Base-by-base conservation (phyloP, 768 basidiomycete species). In the Crucibulum laeve region DNA sequence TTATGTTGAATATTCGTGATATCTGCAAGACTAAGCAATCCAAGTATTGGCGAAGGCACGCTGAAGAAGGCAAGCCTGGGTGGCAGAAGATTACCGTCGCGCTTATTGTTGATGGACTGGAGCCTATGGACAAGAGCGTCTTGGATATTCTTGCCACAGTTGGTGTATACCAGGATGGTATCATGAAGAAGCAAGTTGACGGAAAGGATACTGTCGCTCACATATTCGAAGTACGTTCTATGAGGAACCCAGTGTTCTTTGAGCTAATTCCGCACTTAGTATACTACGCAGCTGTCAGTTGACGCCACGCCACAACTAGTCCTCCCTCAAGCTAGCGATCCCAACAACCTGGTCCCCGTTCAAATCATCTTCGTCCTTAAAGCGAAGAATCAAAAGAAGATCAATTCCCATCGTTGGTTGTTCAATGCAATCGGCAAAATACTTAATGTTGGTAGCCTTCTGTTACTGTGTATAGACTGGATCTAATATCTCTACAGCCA, bases 1-100 rank as follows among this genome's bases (percentile, higher is more conserved):
- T 97, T 55, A 97, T 97, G 94, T 64, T 95, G 49, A 98, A 99
- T 64, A 95, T 98, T 48, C 87, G 94, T 51, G 88, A 98, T 55
- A 97, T 97, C 52, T 94, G 92, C 78, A 92, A 87, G 67, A 93
- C 91, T 32, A 94, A 94, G 62, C 87, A 88, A 57, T 91, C 87
- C 49, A 92, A 92, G 62, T 95, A 87, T 66, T 92, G 92, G 90
- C 76, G 84, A 34, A 76, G 80, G 46, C 77, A 76, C 40, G 84
- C 90, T 7, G 88, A 91, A 61, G 88, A 91, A 58, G 89, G 90
- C 34, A 74, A 77, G 42, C 88, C 90, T 28, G 83, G 74, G 7
- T 97, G 94, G 94, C 89, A 96, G 60, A 84, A 79, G 59, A 93
- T 98, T 54, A 82, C 81, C 3, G 91, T 95, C 17, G 86, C 88